phyloP scores from a whole-genome alignment of 2,329 filamentous ascomycete genomes.

The Botrytis cinerea region DNA sequence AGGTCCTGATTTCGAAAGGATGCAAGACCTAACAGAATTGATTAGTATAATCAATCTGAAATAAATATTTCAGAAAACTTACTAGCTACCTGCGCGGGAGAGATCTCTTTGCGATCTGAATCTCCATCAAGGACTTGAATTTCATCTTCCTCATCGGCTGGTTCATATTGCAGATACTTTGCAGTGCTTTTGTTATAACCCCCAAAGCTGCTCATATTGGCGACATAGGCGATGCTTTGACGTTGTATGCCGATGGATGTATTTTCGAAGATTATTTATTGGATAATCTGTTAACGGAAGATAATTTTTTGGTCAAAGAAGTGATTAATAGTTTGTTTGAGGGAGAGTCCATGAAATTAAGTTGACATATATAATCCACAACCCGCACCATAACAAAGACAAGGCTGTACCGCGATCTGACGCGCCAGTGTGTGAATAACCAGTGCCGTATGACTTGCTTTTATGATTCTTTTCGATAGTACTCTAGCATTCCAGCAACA shows the following conservation, averaged over 20 bases:
- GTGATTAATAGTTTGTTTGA: neutral
- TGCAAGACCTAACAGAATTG: neutral
- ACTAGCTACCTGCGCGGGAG: neutral
- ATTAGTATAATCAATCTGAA: neutral
- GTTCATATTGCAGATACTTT: neutral
- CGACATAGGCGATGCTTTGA: neutral
- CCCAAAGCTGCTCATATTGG: neutral
- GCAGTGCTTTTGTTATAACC: neutral
- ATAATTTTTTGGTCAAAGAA: neutral
- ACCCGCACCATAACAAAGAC: fast-evolving
- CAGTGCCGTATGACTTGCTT: neutral
- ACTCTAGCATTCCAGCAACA: neutral
- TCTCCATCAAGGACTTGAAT: neutral
- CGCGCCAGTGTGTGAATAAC: neutral
- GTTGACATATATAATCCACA: neutral
- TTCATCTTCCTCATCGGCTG: neutral
- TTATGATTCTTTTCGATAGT: neutral
- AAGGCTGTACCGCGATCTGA: neutral
- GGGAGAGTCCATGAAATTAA: neutral
- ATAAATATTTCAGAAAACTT: neutral
- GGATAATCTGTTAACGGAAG: neutral
- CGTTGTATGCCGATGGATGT: neutral
- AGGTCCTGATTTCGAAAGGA: too few relatives aligned
- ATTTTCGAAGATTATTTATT: neutral
- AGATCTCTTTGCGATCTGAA: neutral